Evolutionary conservation across 345 rosid genomes (phyloP).

Genomic region (Syzygium oleosum): DNA sequence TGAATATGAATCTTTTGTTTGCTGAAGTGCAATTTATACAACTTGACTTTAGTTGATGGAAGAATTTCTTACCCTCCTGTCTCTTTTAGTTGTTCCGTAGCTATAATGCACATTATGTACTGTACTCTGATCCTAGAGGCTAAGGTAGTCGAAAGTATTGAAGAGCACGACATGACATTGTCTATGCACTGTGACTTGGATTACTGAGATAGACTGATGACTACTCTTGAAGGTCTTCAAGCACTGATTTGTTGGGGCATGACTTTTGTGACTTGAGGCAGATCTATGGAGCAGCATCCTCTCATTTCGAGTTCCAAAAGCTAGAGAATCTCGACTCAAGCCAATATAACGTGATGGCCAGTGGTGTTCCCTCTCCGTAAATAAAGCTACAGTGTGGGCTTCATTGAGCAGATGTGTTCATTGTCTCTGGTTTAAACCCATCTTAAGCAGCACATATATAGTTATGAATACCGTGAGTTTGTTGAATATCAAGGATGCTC

Average conservation of each 20-base stretch:
- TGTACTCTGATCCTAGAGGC: not conserved
- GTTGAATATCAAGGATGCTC: not conserved
- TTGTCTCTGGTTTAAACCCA: not conserved
- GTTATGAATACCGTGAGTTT: not conserved
- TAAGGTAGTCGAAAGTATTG: not conserved
- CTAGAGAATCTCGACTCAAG: not conserved
- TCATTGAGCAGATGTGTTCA: not conserved
- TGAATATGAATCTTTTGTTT: not conserved
- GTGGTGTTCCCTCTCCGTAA: not conserved
- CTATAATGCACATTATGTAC: not conserved
- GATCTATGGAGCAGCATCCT: not conserved
- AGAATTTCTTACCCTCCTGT: not conserved
- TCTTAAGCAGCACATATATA: not conserved
- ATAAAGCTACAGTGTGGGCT: not conserved
- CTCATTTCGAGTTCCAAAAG: not conserved
- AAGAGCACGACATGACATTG: not conserved
- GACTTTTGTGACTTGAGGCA: not conserved
- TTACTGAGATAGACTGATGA: not conserved
- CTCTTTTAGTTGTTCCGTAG: not conserved
- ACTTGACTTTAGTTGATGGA: not conserved
- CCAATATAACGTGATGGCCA: not conserved
- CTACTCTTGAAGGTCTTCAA: not conserved
- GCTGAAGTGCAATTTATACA: not conserved
- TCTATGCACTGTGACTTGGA: not conserved
- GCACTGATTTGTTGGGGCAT: not conserved